Evolutionary conservation across 495 filamentous ascomycete species (phyloP).

Genomic region (Cryomyces minteri): DNA sequence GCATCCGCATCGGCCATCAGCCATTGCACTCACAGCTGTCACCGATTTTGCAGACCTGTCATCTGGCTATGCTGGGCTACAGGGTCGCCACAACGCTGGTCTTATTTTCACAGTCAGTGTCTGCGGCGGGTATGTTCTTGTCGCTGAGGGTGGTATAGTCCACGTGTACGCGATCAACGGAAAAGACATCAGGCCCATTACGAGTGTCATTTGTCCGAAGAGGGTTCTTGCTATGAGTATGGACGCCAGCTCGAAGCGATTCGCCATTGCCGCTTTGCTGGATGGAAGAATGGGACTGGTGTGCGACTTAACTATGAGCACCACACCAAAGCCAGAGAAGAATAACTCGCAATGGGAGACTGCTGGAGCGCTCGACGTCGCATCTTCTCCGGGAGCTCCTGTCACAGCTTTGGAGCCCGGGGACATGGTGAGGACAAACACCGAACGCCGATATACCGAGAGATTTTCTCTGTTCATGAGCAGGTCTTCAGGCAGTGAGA

Average conservation of each 20-base stretch:
- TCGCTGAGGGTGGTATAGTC: conserved; percentile 37
- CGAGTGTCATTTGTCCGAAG: conserved; percentile 38
- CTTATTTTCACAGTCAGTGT: conserved; percentile 34
- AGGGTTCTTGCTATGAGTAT: conserved; percentile 43
- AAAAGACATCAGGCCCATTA: conserved; percentile 25
- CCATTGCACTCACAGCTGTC: conserved; percentile 1
- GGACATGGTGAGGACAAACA: not conserved
- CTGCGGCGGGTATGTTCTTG: conserved; percentile 41
- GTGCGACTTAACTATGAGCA: conserved; percentile 24
- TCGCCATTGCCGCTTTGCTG: conserved; percentile 42
- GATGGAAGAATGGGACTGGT: conserved; percentile 44
- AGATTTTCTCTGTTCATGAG: too few relatives aligned
- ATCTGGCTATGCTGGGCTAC: conserved; percentile 8
- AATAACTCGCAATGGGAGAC: not conserved
- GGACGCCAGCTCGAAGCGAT: conserved; percentile 37
- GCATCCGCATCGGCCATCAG: too few relatives aligned
- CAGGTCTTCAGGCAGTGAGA: too few relatives aligned
- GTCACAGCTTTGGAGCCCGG: not conserved
- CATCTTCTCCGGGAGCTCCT: not conserved
- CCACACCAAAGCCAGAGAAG: not conserved
- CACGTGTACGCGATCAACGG: conserved; percentile 38
- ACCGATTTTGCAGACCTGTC: conserved; percentile 20
- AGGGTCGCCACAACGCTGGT: conserved; percentile 6
- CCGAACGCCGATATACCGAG: too few relatives aligned
- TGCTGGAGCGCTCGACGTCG: not conserved